A percentile compares a stretch with the other conserved stretches of the same genome.
phyloP scores from a whole-genome alignment of 306 rosid genomes.

The Astragalus membranaceus region DNA sequence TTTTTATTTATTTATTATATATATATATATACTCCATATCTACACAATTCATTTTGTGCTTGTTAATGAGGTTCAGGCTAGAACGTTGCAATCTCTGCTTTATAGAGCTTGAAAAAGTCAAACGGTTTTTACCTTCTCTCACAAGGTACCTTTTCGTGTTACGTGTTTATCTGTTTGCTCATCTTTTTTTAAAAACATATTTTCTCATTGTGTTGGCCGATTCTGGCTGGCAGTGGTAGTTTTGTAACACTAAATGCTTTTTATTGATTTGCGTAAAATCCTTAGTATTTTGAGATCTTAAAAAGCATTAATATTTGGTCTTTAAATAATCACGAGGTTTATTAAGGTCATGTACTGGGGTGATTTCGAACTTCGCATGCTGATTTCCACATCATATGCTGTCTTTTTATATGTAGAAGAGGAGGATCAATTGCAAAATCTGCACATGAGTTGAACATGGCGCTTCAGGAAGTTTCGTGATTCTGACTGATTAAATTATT shows the following conservation, averaged over 20 bases:
- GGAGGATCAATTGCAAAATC: conserved; percentile 89
- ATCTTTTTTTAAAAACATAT: background rate
- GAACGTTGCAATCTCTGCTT: conserved; percentile 93
- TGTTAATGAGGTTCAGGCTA: conserved; percentile 46
- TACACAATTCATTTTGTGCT: conserved; percentile 5
- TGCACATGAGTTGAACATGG: conserved; percentile 86
- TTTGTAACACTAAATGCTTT: background rate
- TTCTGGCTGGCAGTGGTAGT: background rate
- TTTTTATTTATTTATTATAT: background rate
- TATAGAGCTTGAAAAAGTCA: conserved; percentile 88
- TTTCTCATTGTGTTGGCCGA: background rate
- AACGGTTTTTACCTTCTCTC: conserved; percentile 55
- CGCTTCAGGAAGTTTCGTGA: conserved; percentile 78
- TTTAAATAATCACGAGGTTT: background rate
- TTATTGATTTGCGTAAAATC: background rate
- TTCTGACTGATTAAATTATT: conserved; percentile 22
- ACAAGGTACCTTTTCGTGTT: conserved; percentile 43
- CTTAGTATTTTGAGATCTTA: background rate
- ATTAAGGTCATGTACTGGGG: background rate
- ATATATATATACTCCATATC: background rate
- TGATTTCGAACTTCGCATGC: background rate
- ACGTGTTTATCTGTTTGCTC: background rate
- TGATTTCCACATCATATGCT: conserved; percentile 27
- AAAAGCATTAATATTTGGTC: background rate
- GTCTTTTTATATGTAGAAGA: conserved; percentile 48